Evolutionary conservation across 306 rosid species (phyloP).

Genomic region (Medicago truncatula): MtrunA17r5.0-ANR NC_053043.1:42125001-42125500

Average conservation of each 20-base stretch:
- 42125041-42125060: constrained; percentile 61
- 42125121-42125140: constrained; percentile 80
- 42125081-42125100: constrained; percentile 51
- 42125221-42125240: constrained; percentile 87
- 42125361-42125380: constrained; percentile 32
- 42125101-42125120: background rate
- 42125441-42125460: constrained; percentile 40
- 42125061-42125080: constrained; percentile 41
- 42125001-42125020: constrained; percentile 46
- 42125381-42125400: constrained; percentile 59
- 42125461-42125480: constrained; percentile 17
- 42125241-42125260: constrained; percentile 96
- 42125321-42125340: constrained; percentile 70
- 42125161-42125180: constrained; percentile 47
- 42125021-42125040: constrained; percentile 72
- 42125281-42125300: constrained; percentile 73
- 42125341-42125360: constrained; percentile 43
- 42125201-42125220: constrained; percentile 93
- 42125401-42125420: constrained; percentile 30
- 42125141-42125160: constrained; percentile 42
- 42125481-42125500: background rate
- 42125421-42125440: constrained; percentile 44
- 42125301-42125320: constrained; percentile 74
- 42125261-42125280: constrained; percentile 54
- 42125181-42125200: constrained; percentile 71